Conservation (phyloP, 305 asterid species). For the Euphrasia arctica region DNA sequence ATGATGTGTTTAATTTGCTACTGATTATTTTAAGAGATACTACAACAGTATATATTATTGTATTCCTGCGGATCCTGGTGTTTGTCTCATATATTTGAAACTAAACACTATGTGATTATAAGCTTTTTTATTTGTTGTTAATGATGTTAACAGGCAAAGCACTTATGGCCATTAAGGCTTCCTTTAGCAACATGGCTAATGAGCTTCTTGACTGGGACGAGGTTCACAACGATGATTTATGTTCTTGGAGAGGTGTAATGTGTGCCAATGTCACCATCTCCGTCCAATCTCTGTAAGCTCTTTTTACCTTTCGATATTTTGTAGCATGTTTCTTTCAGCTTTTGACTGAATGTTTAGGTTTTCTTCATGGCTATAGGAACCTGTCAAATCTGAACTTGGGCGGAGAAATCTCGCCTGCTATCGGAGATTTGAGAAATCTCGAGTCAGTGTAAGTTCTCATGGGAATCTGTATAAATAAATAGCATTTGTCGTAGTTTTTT, state of each 20-base stretch:
- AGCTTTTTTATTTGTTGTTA: not conserved
- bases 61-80: too few species aligned
- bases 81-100: too few species aligned
- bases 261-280: constrained; percentile 74
- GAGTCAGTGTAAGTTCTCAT: constrained; percentile 59
- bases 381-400: constrained; percentile 83
- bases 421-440: constrained; percentile 72
- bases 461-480: not conserved
- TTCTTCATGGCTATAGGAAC: constrained; percentile 47
- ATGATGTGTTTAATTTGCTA: too few species aligned
- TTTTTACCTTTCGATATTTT: not conserved
- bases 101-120: too few species aligned
- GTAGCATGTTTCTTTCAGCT: not conserved
- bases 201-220: constrained; percentile 88
- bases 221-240: constrained; percentile 69
- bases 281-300: constrained; percentile 78
- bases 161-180: constrained; percentile 74
- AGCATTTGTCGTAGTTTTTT: not conserved
- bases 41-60: too few species aligned
- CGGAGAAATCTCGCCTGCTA: constrained; percentile 86
- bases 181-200: constrained; percentile 84
- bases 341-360: not conserved
- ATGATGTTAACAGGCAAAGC: constrained; percentile 56
- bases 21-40: too few species aligned
- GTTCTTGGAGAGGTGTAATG: constrained; percentile 89